Conservation (phyloP, 2,329 filamentous ascomycete genomes). For the Trichoderma sp. region DNA sequence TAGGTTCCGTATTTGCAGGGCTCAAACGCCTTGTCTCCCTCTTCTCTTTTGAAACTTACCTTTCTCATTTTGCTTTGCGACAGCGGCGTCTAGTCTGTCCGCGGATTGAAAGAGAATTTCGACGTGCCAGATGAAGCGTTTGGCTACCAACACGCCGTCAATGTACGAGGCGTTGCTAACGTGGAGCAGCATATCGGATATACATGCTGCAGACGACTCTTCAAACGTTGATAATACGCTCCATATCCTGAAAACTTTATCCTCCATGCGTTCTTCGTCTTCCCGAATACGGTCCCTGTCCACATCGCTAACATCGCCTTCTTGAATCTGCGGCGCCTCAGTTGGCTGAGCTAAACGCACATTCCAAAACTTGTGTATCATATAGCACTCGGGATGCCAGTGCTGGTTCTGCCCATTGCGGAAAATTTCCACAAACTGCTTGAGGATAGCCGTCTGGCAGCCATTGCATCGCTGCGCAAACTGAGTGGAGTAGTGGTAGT, state of each 20-base stretch:
- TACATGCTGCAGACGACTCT: constrained; percentile 95
- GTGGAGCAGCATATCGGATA: constrained; percentile 97
- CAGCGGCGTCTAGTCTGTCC: constrained; percentile 78
- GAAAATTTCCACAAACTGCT: constrained; percentile 99
- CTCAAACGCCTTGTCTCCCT: not conserved
- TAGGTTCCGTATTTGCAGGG: not conserved
- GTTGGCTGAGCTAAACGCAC: constrained; percentile 75
- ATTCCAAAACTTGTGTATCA: constrained; percentile 99
- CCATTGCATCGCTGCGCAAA: constrained; percentile 96
- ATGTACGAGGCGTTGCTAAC: constrained; percentile 97
- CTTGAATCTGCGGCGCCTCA: constrained; percentile 50
- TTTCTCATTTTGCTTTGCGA: constrained; percentile 72
- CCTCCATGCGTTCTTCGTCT: constrained; percentile 92
- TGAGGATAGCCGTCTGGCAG: constrained; percentile 94
- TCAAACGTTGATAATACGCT: constrained; percentile 96
- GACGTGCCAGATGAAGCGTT: constrained; percentile 94
- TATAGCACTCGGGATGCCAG: constrained; percentile 99
- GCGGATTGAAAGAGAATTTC: constrained; percentile 89
- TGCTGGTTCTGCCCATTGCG: constrained; percentile 98
- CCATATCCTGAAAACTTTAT: constrained; percentile 98
- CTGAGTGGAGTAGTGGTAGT: constrained; percentile 97
- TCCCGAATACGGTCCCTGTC: constrained; percentile 76
- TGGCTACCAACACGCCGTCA: constrained; percentile 91
- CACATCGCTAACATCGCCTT: constrained; percentile 55
- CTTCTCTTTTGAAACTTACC: constrained; percentile 53